Conservation (phyloP, 805 yeast species). For the Metschnikowia bowlesiae region DNA sequence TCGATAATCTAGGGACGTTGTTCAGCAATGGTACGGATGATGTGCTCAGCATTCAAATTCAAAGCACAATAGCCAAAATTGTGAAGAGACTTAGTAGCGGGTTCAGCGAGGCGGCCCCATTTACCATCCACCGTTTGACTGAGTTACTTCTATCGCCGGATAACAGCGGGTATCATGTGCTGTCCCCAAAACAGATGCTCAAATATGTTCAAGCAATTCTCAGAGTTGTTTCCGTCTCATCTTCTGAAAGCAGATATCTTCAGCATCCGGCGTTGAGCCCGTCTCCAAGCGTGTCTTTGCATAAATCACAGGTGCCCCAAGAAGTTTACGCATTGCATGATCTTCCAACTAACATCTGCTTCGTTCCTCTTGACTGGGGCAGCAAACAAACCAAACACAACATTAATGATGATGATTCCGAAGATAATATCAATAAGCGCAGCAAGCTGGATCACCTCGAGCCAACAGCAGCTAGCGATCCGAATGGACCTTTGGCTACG, state of each 20-base stretch:
- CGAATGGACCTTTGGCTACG: background rate
- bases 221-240: conserved; percentile 11
- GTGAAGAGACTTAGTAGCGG: conserved; percentile 23
- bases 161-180: conserved; percentile 14
- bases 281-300: background rate
- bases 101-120: conserved; percentile 19
- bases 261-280: background rate
- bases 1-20: conserved; percentile 7
- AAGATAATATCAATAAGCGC: background rate
- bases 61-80: conserved; percentile 5
- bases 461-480: background rate
- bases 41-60: conserved; percentile 8
- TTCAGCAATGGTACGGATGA: conserved; percentile 7
- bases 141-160: conserved; percentile 13
- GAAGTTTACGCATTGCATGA: conserved; percentile 9
- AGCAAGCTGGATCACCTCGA: background rate
- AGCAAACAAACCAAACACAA: background rate
- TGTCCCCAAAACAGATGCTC: conserved; percentile 11
- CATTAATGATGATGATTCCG: background rate
- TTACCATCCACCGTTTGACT: conserved; percentile 15
- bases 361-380: conserved; percentile 11
- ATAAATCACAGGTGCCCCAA: background rate
- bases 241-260: conserved; percentile 6
- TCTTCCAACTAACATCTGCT: conserved; percentile 14
- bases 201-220: conserved; percentile 15